Evolutionary conservation across 768 basidiomycete species (phyloP), one percentile per base, ranked within the genome.

Genomic region (Neoboletus subvelutipes): DNA sequence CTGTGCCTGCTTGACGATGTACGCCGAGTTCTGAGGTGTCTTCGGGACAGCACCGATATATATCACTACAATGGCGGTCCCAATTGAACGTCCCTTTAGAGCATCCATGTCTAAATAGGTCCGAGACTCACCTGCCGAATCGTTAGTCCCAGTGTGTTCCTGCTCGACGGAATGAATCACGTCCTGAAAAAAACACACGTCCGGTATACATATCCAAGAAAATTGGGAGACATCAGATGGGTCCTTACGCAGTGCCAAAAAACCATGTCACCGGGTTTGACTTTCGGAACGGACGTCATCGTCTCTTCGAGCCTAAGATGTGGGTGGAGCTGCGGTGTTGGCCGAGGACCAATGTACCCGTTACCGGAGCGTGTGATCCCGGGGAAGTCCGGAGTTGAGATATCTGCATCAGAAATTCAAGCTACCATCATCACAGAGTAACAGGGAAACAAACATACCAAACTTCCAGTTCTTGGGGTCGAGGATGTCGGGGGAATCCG

Each of bases 31-130:
- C 60, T 75, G 74, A 2, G 81, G 80, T 2, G 87, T 90, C 53
- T 80, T 73, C 0, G 88, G 88, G 11, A 86, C 83, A 7, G 89
- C 83, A 1, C 86, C 84, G 50, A 91, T 91, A 60, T 92, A 92
- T 83, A 91, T 87, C 45, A 90, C 88, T 82, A 61, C 34, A 48
- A 47, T 11, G 2, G 20, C 7, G n/a, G 12, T 13, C 47, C 26
- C 34, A 11, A 18, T 18, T 65, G 11, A 59, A 45, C 29, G 1
- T 9, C 15, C 36, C 22, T 15, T 5, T 29, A 22, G 7, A 39
- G 13, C 2, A 29, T 5, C 1, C 18, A 13, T n/a, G 9, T 3
- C 20, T 20, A n/a, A 40, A 33, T 15, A 13, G 22, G 22, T 29
- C 4, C n/a, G 18, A 52, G 18, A 47, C 68, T 61, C 57, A 83